These are phyloP conservation scores for Helianthus annuus DNA, from an alignment of 129 eudicot species.

Conservation along the genomic window DNA sequence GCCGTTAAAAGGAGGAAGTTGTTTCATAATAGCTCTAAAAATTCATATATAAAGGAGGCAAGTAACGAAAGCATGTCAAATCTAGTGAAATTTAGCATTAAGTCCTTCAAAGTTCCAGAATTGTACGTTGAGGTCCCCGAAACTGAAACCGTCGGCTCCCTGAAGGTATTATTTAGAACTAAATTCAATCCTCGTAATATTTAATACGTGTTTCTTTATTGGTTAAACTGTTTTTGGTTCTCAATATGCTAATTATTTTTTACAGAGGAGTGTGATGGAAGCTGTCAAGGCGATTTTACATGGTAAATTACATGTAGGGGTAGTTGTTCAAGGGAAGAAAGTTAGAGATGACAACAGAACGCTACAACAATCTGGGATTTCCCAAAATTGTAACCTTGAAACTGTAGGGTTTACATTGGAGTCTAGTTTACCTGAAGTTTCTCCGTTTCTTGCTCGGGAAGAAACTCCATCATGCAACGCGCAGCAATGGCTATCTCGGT, in stretches of 20 bases:
- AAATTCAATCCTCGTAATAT: background rate
- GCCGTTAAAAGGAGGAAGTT: slow-evolving; percentile 68
- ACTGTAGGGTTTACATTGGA: slow-evolving; percentile 75
- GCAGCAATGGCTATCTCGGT: slow-evolving; percentile 51
- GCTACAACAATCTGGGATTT: slow-evolving; percentile 79
- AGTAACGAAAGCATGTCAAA: slow-evolving; percentile 18
- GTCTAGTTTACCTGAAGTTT: slow-evolving; percentile 50
- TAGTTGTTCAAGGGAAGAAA: slow-evolving; percentile 83
- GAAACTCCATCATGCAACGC: slow-evolving; percentile 45
- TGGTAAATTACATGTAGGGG: slow-evolving; percentile 82
- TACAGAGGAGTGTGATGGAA: slow-evolving; percentile 82
- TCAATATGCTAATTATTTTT: slow-evolving; percentile 5
- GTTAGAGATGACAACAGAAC: slow-evolving; percentile 88
- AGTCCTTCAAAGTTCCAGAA: slow-evolving; percentile 94
- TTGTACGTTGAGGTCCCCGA: slow-evolving; percentile 92
- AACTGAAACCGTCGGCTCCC: slow-evolving; percentile 85
- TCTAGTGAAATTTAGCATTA: slow-evolving; percentile 86
- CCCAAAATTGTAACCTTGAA: slow-evolving; percentile 51
- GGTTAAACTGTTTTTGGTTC: background rate
- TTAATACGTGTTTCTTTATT: background rate
- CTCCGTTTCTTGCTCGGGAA: slow-evolving; percentile 41
- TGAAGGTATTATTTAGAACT: slow-evolving; percentile 54
- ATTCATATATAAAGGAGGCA: slow-evolving; percentile 50
- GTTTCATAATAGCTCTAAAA: slow-evolving; percentile 43
- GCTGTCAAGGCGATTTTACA: slow-evolving; percentile 77